Percentiles rank a stretch among this genome's conserved stretches.
These are phyloP conservation scores for Nematodospora anomalae DNA, from an alignment of 1,139 yeast species.

Conservation along the genomic window DNA sequence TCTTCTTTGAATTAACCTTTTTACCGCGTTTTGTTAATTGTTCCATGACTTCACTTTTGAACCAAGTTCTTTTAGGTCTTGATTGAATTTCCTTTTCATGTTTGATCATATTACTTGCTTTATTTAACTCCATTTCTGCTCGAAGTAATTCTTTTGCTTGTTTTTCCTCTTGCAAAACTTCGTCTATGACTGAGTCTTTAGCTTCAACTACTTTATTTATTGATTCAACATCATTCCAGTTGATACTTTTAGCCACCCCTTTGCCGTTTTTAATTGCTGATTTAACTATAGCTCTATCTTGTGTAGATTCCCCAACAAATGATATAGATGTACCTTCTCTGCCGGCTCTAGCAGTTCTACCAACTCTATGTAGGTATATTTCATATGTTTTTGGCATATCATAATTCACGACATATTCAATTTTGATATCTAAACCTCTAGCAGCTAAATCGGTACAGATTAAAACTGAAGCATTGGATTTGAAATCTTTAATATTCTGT, in stretches of 20 bases:
- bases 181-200: slow-evolving; percentile 63
- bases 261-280: slow-evolving; percentile 68
- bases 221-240: slow-evolving; percentile 80
- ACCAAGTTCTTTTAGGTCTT: slow-evolving; percentile 97
- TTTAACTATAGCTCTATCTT: slow-evolving; percentile 84
- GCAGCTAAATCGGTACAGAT: slow-evolving; percentile 98
- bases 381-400: slow-evolving; percentile 96
- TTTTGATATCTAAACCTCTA: slow-evolving; percentile 97
- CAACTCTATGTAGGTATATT: slow-evolving; percentile 92
- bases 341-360: slow-evolving; percentile 99
- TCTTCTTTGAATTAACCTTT: slow-evolving; percentile 55
- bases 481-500: slow-evolving; percentile 77
- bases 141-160: slow-evolving; percentile 78
- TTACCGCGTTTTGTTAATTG: slow-evolving; percentile 47
- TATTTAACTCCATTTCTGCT: slow-evolving; percentile 88
- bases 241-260: slow-evolving; percentile 80
- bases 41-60: slow-evolving; percentile 60
- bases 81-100: slow-evolving; percentile 81
- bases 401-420: slow-evolving; percentile 88
- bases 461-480: slow-evolving; percentile 72
- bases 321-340: slow-evolving; percentile 91
- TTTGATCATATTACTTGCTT: slow-evolving; percentile 79
- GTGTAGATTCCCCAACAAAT: slow-evolving; percentile 86
- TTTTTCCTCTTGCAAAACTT: slow-evolving; percentile 84
- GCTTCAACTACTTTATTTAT: slow-evolving; percentile 59